Conservation (phyloP, 176 grass and related monocot species). For the Chloris gayana region DNA sequence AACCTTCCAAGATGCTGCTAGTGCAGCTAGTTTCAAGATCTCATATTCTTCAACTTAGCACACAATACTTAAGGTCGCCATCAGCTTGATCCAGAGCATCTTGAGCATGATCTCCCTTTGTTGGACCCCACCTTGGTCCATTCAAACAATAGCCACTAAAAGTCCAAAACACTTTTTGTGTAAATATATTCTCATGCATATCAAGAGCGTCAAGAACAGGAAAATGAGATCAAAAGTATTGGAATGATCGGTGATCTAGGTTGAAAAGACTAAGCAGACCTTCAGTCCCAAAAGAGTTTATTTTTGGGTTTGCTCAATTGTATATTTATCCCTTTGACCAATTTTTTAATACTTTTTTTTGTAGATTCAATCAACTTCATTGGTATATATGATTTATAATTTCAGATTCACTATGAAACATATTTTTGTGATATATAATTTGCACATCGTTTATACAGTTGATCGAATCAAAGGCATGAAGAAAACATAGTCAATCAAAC, state of each 20-base stretch:
- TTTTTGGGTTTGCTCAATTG: too few species aligned
- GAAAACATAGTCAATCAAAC: too few species aligned
- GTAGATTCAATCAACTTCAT: too few species aligned
- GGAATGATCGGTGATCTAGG: conserved; percentile 38
- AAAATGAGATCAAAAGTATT: conserved; percentile 43
- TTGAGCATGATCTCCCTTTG: conserved; percentile 61
- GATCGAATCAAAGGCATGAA: too few species aligned
- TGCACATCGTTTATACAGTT: too few species aligned
- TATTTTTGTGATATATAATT: too few species aligned
- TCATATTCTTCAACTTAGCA: conserved; percentile 57
- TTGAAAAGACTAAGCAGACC: conserved; percentile 37
- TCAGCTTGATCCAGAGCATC: conserved; percentile 69
- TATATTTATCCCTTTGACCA: too few species aligned
- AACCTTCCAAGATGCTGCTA: conserved; percentile 55
- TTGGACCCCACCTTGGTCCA: conserved; percentile 54
- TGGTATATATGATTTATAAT: too few species aligned
- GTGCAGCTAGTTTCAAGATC: conserved; percentile 52
- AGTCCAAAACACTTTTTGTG: conserved; percentile 45
- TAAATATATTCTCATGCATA: conserved; percentile 45
- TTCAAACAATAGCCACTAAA: conserved; percentile 53
- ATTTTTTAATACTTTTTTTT: too few species aligned
- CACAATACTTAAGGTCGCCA: conserved; percentile 57
- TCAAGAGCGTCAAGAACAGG: conserved; percentile 39
- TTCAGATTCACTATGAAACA: too few species aligned
- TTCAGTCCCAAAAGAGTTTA: too few species aligned